phyloP scores from a whole-genome alignment of 2,329 filamentous ascomycete species.

The Beauveria varroae region DNA sequence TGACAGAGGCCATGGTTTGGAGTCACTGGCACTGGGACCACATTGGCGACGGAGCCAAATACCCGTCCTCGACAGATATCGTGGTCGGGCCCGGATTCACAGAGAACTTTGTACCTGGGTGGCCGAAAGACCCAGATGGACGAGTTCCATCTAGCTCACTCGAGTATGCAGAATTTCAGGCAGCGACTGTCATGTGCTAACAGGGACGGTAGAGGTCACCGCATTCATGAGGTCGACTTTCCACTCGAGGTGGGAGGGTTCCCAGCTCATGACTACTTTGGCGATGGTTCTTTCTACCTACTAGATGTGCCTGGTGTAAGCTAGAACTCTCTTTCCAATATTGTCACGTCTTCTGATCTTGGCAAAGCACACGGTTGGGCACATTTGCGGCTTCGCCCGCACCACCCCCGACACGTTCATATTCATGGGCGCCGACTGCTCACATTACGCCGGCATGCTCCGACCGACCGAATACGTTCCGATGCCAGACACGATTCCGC shows the following conservation, averaged over 20 bases:
- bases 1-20: constrained; percentile 10
- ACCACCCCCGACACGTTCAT: constrained; percentile 31
- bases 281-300: constrained; percentile 34
- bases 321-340: not conserved
- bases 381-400: constrained; percentile 34
- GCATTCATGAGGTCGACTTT: constrained; percentile 22
- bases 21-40: constrained; percentile 47
- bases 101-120: constrained; percentile 36
- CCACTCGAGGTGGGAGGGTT: constrained; percentile 28
- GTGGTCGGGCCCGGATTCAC: constrained; percentile 47
- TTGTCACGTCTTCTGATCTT: not conserved
- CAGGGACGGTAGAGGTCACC: constrained; percentile 15
- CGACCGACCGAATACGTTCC: constrained; percentile 27
- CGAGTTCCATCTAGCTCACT: constrained; percentile 29
- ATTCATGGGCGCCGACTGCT: constrained; percentile 35
- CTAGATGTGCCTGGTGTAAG: constrained; percentile 30
- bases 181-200: not conserved
- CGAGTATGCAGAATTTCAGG: constrained; percentile 13
- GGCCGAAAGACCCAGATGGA: constrained; percentile 30
- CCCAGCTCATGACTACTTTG: constrained; percentile 33
- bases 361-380: constrained; percentile 28
- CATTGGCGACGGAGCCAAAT: constrained; percentile 39
- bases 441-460: constrained; percentile 31
- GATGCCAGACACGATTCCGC: constrained; percentile 22
- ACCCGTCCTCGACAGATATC: constrained; percentile 37